Percentiles rank a stretch among this genome's conserved stretches.
These are phyloP conservation scores for Solanum chacoense DNA, from an alignment of 305 asterid species.

Conservation along the genomic window DNA sequence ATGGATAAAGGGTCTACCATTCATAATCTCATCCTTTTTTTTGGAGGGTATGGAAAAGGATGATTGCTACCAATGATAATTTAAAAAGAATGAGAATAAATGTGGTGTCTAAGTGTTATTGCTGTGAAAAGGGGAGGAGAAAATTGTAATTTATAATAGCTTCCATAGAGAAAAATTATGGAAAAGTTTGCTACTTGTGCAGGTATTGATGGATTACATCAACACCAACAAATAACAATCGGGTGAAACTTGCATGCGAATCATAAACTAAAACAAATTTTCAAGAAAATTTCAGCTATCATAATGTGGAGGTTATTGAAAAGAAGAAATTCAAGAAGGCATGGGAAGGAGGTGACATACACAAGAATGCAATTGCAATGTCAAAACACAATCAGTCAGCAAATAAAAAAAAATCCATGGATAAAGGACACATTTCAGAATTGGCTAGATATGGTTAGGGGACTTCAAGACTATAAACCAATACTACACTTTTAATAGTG, in stretches of 20 bases:
- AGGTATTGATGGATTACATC: background rate
- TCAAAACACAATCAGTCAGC: background rate
- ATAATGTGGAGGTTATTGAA: background rate
- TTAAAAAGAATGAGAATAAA: background rate
- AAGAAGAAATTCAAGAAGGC: background rate
- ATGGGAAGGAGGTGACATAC: background rate
- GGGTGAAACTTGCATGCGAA: background rate
- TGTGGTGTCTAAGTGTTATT: background rate
- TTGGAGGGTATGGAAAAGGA: background rate
- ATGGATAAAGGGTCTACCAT: background rate
- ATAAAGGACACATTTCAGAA: background rate
- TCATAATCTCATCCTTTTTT: background rate
- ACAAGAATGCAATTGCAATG: background rate
- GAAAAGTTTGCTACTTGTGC: background rate
- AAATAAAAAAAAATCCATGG: background rate
- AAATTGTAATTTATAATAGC: no score
- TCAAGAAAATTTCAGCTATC: background rate
- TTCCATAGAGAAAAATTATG: background rate
- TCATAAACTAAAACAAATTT: background rate
- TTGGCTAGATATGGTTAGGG: background rate
- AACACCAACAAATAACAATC: background rate
- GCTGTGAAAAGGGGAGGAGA: background rate
- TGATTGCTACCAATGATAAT: background rate
- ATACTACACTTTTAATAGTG: background rate
- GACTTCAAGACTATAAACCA: background rate